These are phyloP conservation scores for Claviceps fusiformis DNA, from an alignment of 2,329 filamentous ascomycete species.

Conservation along the genomic window DNA sequence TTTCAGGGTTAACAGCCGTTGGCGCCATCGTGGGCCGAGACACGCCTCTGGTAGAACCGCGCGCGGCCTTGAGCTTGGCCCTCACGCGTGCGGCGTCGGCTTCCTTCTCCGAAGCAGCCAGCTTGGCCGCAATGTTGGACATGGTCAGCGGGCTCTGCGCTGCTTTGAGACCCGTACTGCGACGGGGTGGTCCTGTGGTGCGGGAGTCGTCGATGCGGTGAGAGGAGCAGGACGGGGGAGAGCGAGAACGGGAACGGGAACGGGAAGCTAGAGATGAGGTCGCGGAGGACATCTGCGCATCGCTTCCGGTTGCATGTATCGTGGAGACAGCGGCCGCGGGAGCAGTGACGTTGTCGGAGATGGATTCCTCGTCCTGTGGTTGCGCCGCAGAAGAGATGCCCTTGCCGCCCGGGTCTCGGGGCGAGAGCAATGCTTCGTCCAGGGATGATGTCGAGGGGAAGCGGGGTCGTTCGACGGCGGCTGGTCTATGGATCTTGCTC, in stretches of 20 bases:
- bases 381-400: background rate
- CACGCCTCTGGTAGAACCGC: conserved; percentile 19
- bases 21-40: conserved; percentile 15
- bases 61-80: conserved; percentile 46
- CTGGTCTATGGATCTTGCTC: background rate
- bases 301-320: background rate
- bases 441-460: conserved; percentile 18
- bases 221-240: background rate
- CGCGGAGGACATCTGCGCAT: background rate
- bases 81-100: conserved; percentile 50
- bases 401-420: conserved; percentile 7
- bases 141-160: conserved; percentile 47
- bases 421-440: conserved; percentile 20
- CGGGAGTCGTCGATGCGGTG: background rate
- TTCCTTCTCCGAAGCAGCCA: conserved; percentile 49
- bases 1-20: background rate
- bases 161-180: conserved; percentile 7
- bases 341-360: background rate
- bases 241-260: background rate
- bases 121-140: conserved; percentile 48
- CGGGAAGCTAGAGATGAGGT: background rate
- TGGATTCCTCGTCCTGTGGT: background rate
- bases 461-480: conserved; percentile 9
- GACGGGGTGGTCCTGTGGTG: background rate
- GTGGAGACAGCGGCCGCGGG: background rate